Percentiles rank a stretch among this genome's conserved stretches.
Conservation (phyloP, 129 eudicot species). For the Artemisia annua region DNA sequence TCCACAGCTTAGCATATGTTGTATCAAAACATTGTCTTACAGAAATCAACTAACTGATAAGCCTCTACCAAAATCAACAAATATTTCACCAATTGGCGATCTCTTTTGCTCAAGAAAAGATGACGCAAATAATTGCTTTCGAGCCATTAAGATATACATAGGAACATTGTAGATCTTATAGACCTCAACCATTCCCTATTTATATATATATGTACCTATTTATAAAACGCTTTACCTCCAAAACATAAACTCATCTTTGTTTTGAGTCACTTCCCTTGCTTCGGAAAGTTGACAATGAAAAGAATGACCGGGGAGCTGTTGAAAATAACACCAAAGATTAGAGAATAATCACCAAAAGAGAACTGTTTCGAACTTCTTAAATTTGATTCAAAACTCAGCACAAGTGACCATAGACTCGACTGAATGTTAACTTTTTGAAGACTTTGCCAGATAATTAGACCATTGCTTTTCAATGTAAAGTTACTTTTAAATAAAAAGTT, state of each 20-base stretch:
- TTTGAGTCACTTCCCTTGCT: conserved; percentile 91
- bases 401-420: neutral
- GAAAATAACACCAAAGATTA: conserved; percentile 16
- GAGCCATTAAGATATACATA: conserved; percentile 5
- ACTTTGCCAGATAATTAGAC: neutral
- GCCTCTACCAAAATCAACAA: neutral
- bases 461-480: neutral
- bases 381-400: neutral
- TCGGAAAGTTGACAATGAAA: conserved; percentile 77
- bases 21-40: neutral
- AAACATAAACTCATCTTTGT: conserved; percentile 51
- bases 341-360: neutral
- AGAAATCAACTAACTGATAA: neutral
- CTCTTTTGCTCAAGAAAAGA: conserved; percentile 2
- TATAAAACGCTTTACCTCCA: neutral
- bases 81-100: neutral
- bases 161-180: neutral
- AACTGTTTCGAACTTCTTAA: too few species aligned
- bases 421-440: neutral
- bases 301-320: conserved; percentile 83
- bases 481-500: neutral
- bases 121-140: conserved; percentile 5
- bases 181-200: conserved; percentile 4
- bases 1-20: neutral
- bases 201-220: neutral